Conservation (phyloP, 176 grass and related monocot genomes). For the Avena insularis region DNA sequence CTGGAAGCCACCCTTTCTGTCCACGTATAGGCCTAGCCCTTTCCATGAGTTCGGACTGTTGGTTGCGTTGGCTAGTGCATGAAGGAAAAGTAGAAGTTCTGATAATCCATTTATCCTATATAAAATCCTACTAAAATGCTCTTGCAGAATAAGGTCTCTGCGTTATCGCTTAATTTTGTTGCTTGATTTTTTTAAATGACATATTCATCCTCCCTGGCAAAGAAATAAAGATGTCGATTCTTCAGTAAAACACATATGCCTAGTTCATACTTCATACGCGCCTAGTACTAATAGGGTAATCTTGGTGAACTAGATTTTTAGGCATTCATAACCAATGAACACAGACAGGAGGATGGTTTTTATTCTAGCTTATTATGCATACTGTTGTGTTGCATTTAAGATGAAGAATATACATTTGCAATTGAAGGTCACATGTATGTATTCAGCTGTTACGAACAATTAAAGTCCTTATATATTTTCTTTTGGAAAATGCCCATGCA, state of each 20-base stretch:
- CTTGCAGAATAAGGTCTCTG: background rate
- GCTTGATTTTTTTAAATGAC: background rate
- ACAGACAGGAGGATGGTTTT: background rate
- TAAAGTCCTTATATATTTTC: background rate
- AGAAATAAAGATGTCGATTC: background rate
- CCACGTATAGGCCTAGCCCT: no score
- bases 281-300: background rate
- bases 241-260: background rate
- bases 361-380: background rate
- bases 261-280: background rate
- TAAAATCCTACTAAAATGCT: background rate
- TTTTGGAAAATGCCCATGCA: background rate
- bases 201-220: background rate
- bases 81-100: background rate
- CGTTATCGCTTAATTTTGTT: background rate
- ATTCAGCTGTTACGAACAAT: background rate
- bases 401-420: background rate
- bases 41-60: no score
- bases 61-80: no score
- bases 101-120: background rate
- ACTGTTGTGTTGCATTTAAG: background rate
- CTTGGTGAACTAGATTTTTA: background rate
- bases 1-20: no score
- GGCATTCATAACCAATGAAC: background rate
- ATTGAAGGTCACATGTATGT: slow-evolving; percentile 11